Conservation (phyloP, 2,329 filamentous ascomycete genomes). For the Epichloe coenophiala region DNA sequence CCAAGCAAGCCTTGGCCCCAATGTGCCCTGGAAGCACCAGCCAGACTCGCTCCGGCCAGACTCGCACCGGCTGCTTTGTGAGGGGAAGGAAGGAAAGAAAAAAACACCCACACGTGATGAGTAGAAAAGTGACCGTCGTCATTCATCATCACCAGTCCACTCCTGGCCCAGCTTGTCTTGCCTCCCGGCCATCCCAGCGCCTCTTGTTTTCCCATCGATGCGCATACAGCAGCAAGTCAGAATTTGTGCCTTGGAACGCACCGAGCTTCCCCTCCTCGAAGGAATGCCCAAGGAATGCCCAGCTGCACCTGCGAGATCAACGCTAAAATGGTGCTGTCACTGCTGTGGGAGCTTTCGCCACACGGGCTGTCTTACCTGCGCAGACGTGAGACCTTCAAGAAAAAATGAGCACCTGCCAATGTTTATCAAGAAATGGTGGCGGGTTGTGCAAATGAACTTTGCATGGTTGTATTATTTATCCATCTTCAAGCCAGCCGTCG, state of each 20-base stretch:
- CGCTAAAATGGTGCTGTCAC: not conserved
- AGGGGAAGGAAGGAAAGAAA: not conserved
- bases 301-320: not conserved
- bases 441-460: not conserved
- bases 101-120: not conserved
- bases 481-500: not conserved
- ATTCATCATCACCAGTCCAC: not conserved
- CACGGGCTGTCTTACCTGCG: constrained; percentile 5
- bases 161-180: not conserved
- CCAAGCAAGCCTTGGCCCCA: not conserved
- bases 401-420: not conserved
- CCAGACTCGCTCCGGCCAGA: not conserved
- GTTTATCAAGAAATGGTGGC: not conserved
- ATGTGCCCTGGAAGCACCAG: not conserved
- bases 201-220: not conserved
- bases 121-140: not conserved
- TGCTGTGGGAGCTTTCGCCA: constrained; percentile 5
- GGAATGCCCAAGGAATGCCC: constrained; percentile 9
- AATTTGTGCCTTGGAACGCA: not conserved
- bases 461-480: not conserved
- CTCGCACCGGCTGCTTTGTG: not conserved
- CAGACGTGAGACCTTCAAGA: not conserved
- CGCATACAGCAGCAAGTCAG: not conserved
- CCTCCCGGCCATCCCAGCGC: not conserved
- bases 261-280: constrained; percentile 2